Conservation (phyloP, 78 protist species). For the Pigoraptor vietnamica region DNA sequence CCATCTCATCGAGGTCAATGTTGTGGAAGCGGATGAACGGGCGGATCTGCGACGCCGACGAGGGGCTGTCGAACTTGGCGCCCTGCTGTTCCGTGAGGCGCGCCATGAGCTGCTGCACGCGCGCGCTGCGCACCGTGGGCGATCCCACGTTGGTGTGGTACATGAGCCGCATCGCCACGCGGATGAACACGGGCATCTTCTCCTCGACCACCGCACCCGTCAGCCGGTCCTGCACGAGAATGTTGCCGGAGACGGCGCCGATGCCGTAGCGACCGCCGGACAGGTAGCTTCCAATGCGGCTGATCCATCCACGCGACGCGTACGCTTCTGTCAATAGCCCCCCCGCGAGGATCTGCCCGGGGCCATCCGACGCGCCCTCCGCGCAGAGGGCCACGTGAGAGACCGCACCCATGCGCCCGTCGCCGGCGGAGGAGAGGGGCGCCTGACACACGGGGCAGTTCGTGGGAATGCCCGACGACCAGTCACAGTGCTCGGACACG, state of each 20-base stretch:
- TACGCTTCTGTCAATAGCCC: background rate
- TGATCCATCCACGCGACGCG: constrained; percentile 9
- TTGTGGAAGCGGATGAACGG: constrained; percentile 56
- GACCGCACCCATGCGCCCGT: background rate
- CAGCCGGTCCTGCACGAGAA: constrained; percentile 1
- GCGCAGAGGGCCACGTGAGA: background rate
- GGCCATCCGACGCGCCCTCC: background rate
- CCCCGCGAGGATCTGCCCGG: background rate
- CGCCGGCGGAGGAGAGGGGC: background rate
- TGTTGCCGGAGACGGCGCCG: background rate
- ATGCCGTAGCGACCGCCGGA: background rate
- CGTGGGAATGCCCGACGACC: background rate
- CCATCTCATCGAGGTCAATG: constrained; percentile 39
- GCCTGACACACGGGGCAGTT: background rate
- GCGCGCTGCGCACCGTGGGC: background rate
- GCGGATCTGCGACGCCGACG: constrained; percentile 21
- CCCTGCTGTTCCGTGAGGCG: constrained; percentile 28
- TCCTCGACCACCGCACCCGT: constrained; percentile 36
- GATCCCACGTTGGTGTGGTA: background rate
- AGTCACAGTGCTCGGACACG: background rate
- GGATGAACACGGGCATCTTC: constrained; percentile 24
- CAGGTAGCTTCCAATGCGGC: background rate
- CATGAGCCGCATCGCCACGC: background rate
- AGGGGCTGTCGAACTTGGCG: constrained; percentile 10
- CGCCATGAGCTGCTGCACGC: constrained; percentile 15